These are phyloP conservation scores for Aureobasidium sp. DNA, from an alignment of 2,329 filamentous ascomycete species.

Conservation along the genomic window DNA sequence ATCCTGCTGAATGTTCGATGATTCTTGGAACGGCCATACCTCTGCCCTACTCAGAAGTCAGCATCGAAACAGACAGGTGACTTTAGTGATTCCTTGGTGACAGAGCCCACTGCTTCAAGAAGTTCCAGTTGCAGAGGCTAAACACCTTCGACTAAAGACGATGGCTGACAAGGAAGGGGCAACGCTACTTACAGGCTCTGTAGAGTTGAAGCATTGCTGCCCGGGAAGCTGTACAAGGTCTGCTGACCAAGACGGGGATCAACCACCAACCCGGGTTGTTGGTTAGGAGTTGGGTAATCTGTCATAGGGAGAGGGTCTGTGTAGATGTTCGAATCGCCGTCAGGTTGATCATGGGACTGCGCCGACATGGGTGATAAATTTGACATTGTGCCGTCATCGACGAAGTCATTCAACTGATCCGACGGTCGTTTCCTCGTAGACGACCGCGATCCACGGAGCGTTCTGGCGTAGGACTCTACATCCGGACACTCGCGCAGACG, in stretches of 20 bases:
- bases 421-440: not conserved
- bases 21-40: constrained; percentile 1
- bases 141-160: not conserved
- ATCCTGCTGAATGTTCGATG: not conserved
- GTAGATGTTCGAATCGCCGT: not conserved
- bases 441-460: not conserved
- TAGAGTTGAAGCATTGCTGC: not conserved
- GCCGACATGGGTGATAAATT: not conserved
- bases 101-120: not conserved
- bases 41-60: not conserved
- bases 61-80: not conserved
- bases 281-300: not conserved
- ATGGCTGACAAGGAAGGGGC: not conserved
- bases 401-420: not conserved
- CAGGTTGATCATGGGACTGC: not conserved
- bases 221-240: not conserved
- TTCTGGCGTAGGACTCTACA: not conserved
- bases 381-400: not conserved
- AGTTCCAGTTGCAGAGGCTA: not conserved
- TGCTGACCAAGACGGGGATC: constrained; percentile 5
- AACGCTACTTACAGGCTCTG: constrained; percentile 8
- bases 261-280: not conserved
- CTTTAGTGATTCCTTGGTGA: not conserved
- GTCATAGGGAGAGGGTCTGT: not conserved
- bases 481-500: not conserved